Conservation (phyloP, 2,329 filamentous ascomycete genomes). For the Fusarium citri region DNA sequence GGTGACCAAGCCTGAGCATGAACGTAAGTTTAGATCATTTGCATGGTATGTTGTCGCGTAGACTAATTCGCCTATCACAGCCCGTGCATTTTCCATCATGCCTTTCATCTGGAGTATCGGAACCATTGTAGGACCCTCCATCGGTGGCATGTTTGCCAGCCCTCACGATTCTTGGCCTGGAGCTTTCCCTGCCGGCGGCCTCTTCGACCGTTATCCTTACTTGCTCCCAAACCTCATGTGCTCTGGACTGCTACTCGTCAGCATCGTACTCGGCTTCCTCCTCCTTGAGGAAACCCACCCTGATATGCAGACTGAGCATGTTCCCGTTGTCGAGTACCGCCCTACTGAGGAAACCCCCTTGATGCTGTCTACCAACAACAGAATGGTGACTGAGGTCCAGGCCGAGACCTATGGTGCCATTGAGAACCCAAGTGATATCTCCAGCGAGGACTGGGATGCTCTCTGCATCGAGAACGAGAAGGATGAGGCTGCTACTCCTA, state of each 20-base stretch:
- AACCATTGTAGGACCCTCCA: conserved; percentile 87
- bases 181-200: conserved; percentile 71
- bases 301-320: conserved; percentile 72
- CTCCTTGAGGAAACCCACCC: conserved; percentile 91
- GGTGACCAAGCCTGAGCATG: conserved; percentile 84
- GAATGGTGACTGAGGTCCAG: conserved; percentile 75
- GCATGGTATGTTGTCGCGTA: not conserved
- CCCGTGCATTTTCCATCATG: conserved; percentile 90
- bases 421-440: conserved; percentile 51
- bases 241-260: conserved; percentile 78
- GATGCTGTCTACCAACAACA: conserved; percentile 79
- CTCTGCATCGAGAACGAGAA: conserved; percentile 43
- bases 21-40: conserved; percentile 72
- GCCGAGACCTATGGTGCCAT: conserved; percentile 86
- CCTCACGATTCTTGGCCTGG: conserved; percentile 80
- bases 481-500: conserved; percentile 51
- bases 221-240: conserved; percentile 91
- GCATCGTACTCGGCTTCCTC: conserved; percentile 83
- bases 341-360: conserved; percentile 77
- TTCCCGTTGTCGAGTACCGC: conserved; percentile 61
- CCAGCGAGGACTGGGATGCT: conserved; percentile 62
- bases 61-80: conserved; percentile 54
- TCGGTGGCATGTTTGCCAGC: conserved; percentile 87
- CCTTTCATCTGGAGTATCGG: conserved; percentile 94
- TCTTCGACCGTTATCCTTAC: conserved; percentile 86